These are phyloP conservation scores for Rutstroemia sydowiana DNA, from an alignment of 2,329 filamentous ascomycete genomes.

Conservation along the genomic window DNA sequence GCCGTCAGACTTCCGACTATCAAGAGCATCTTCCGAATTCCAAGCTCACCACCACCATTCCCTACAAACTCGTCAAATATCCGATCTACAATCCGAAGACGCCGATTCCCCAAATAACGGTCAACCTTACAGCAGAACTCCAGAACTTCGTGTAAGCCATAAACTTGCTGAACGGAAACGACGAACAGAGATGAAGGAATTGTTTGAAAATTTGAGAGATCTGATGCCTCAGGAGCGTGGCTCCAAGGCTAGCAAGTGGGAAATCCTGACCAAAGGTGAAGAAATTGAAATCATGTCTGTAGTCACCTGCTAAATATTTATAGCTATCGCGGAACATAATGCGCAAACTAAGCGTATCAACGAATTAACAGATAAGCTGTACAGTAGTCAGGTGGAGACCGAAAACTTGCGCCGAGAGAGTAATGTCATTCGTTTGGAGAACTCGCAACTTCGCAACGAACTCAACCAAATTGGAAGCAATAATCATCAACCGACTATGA, in stretches of 20 bases:
- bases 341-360: slow-evolving; percentile 38
- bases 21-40: slow-evolving; percentile 46
- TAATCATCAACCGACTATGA: slow-evolving; percentile 11
- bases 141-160: slow-evolving; percentile 74
- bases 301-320: slow-evolving; percentile 14
- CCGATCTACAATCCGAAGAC: slow-evolving; percentile 57
- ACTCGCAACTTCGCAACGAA: slow-evolving; percentile 26
- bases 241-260: slow-evolving; percentile 84
- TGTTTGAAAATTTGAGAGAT: slow-evolving; percentile 74
- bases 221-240: slow-evolving; percentile 74
- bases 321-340: slow-evolving; percentile 56
- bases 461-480: slow-evolving; percentile 31
- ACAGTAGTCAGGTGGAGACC: slow-evolving; percentile 36
- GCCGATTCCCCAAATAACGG: slow-evolving; percentile 45
- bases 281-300: slow-evolving; percentile 6
- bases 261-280: slow-evolving; percentile 77
- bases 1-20: slow-evolving; percentile 37
- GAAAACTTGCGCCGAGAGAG: slow-evolving; percentile 35
- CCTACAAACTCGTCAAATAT: slow-evolving; percentile 66
- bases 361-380: slow-evolving; percentile 26
- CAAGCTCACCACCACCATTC: slow-evolving; percentile 58
- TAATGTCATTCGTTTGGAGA: slow-evolving; percentile 32
- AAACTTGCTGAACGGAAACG: slow-evolving; percentile 80
- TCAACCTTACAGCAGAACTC: slow-evolving; percentile 76
- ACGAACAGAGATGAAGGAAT: slow-evolving; percentile 79